phyloP scores from a whole-genome alignment of 108 stramenopile genomes.

The Nitzschia palea region DNA sequence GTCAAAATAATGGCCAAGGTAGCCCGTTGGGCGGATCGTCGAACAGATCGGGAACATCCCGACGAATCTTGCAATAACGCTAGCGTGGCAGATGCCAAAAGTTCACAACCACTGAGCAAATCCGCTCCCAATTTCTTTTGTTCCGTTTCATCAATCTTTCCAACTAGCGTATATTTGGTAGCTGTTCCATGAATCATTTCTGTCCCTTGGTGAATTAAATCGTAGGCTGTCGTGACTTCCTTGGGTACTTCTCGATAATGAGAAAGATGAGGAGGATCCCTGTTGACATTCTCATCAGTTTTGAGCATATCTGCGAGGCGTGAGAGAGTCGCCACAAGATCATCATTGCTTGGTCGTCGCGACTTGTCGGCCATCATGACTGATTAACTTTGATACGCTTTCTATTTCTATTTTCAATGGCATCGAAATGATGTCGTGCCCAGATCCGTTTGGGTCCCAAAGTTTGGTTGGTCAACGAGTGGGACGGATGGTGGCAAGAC shows the following conservation, averaged over 20 bases:
- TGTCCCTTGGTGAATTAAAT: slow-evolving; percentile 53
- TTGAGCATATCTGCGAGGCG: slow-evolving; percentile 7
- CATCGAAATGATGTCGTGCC: not conserved
- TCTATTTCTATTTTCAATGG: not conserved
- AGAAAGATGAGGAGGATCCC: slow-evolving; percentile 26
- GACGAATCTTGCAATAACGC: slow-evolving; percentile 40
- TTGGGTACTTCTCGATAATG: slow-evolving; percentile 66
- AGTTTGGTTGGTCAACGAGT: not conserved
- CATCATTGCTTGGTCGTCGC: slow-evolving; percentile 16
- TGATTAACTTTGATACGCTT: not conserved
- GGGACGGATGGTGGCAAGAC: no score
- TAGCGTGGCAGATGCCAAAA: slow-evolving; percentile 56
- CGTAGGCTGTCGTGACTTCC: slow-evolving; percentile 51
- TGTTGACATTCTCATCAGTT: not conserved
- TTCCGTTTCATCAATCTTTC: slow-evolving; percentile 47
- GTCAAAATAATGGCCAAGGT: slow-evolving; percentile 49
- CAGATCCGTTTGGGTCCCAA: not conserved
- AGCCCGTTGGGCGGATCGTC: slow-evolving; percentile 56
- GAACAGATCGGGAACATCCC: slow-evolving; percentile 62
- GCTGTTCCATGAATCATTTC: slow-evolving; percentile 59
- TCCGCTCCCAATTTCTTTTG: slow-evolving; percentile 50
- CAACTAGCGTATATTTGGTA: slow-evolving; percentile 83
- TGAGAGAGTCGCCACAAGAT: slow-evolving; percentile 7
- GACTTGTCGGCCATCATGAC: not conserved
- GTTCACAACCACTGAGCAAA: slow-evolving; percentile 63